A percentile compares a stretch with the other conserved stretches of the same genome.
Evolutionary conservation across 1,284 basidiomycete species (phyloP).

Genomic region (Xerocomus cyaneibrunnescens): DNA sequence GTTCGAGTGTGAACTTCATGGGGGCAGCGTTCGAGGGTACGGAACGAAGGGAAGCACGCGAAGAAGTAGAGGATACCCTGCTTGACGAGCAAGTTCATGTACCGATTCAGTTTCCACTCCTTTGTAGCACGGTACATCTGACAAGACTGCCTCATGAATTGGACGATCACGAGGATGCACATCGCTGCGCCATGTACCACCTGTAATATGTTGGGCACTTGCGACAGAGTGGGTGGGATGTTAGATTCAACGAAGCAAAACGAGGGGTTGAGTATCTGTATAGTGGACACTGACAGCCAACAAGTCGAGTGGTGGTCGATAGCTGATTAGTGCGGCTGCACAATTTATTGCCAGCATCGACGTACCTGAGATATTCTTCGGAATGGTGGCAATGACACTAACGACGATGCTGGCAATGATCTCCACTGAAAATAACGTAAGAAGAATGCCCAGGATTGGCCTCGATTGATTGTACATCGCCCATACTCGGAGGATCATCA

Average conservation of each 20-base stretch:
- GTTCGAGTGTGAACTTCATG: no score
- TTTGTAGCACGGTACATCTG: not conserved
- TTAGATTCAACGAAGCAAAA: not conserved
- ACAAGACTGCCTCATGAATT: not conserved
- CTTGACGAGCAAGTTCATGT: not conserved
- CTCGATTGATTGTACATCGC: slow-evolving; percentile 5
- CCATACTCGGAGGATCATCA: slow-evolving; percentile 6
- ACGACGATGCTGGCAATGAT: not conserved
- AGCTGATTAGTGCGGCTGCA: not conserved
- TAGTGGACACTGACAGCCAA: no score
- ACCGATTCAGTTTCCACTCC: not conserved
- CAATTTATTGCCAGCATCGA: not conserved
- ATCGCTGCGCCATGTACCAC: not conserved
- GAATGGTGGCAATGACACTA: not conserved
- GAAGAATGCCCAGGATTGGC: not conserved
- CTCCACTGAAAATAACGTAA: not conserved
- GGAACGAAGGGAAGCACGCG: not conserved
- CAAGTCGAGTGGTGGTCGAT: no score
- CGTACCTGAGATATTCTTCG: not conserved
- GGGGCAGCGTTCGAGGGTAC: no score
- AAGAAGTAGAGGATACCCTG: not conserved
- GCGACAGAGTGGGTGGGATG: not conserved
- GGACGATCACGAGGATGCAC: not conserved
- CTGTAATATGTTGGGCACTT: not conserved
- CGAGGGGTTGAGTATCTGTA: not conserved